These are phyloP conservation scores for Pseudognaphalium luteoalbum DNA, from an alignment of 129 eudicot species.

Conservation along the genomic window DNA sequence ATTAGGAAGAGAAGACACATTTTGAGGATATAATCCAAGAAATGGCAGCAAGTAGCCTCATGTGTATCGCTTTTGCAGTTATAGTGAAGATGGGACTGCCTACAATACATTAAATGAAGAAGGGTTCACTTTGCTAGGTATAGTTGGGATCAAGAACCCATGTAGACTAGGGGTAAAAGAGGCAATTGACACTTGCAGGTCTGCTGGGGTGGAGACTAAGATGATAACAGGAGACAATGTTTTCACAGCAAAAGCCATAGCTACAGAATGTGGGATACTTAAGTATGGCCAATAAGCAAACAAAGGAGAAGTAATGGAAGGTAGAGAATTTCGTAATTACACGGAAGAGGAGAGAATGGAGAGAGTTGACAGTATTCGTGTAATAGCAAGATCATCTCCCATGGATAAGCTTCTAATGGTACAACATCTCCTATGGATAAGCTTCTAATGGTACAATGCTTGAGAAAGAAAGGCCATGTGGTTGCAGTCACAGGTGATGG, in stretches of 20 bases:
- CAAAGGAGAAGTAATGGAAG: slow-evolving; percentile 5
- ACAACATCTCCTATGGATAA: too few relatives aligned
- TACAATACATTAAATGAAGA: slow-evolving; percentile 6
- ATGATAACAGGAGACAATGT: slow-evolving; percentile 13
- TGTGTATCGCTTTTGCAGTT: slow-evolving; percentile 72
- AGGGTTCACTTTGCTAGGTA: slow-evolving; percentile 6
- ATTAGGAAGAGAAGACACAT: not conserved
- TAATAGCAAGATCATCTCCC: slow-evolving; percentile 17
- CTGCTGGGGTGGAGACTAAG: slow-evolving; percentile 14
- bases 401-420: slow-evolving; percentile 18
- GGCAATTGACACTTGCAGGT: slow-evolving; percentile 51
- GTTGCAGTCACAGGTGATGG: not conserved
- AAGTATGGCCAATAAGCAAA: not conserved
- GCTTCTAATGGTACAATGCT: not conserved
- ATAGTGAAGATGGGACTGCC: slow-evolving; percentile 35
- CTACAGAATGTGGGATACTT: slow-evolving; percentile 11
- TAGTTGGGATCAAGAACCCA: slow-evolving; percentile 69
- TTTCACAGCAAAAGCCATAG: slow-evolving; percentile 18
- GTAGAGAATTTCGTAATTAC: slow-evolving; percentile 9
- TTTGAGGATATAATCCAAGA: slow-evolving; percentile 51
- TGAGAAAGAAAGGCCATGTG: slow-evolving; percentile 7
- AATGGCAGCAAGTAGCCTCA: slow-evolving; percentile 74
- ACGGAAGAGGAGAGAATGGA: not conserved
- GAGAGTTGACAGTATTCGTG: not conserved
- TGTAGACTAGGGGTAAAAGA: slow-evolving; percentile 55